Evolutionary conservation across 768 basidiomycete species (phyloP), one percentile per base, ranked within the genome.

Genomic region (Grammothele lineata): DNA sequence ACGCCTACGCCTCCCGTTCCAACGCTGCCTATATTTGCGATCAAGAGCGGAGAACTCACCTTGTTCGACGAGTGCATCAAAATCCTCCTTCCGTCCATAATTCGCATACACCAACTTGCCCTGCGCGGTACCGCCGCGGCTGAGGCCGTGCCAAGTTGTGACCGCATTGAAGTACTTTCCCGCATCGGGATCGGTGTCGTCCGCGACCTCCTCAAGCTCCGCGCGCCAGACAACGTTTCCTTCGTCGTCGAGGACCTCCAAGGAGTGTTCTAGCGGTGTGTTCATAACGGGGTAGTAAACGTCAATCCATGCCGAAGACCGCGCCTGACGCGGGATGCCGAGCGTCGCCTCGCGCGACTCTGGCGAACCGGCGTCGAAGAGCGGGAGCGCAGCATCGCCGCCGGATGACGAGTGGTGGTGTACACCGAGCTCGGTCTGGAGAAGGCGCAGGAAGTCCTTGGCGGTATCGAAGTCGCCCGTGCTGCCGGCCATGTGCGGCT

Each of bases 241-340:
- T 33, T 78, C 70, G 12, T 73, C 72, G 18, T 71, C 77, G 36
- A 89, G 65, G 18, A 93, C 80, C 39, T 84, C 75, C 10, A 94
- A 66, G 49, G 75, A 76, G 40, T 81, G 78, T 43, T 85, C 77
- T 6, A 85, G 70, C 1, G 89, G 81, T 0, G 80, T 85, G 65
- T 95, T 91, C 70, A 95, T 68, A 34, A 92, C 73, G 2, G 94
- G 92, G 65, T 87, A 95, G 65, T 98, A 96, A 30, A 77, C 75
- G 55, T 92, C 88, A 48, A 92, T 81, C 90, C 90, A 92, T 47
- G 84, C 87, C 0, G 69, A 74, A 2, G 86, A 85, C 21, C 62
- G 65, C 24, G 57, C 65, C 32, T 75, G 67, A 5, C 68, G 69
- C 6, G 66, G 57, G 34, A 80, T 68, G 17, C 64, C 62, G 14